phyloP scores from a whole-genome alignment of 2,329 filamentous ascomycete species.

The Aspergillus floridensis region DNA sequence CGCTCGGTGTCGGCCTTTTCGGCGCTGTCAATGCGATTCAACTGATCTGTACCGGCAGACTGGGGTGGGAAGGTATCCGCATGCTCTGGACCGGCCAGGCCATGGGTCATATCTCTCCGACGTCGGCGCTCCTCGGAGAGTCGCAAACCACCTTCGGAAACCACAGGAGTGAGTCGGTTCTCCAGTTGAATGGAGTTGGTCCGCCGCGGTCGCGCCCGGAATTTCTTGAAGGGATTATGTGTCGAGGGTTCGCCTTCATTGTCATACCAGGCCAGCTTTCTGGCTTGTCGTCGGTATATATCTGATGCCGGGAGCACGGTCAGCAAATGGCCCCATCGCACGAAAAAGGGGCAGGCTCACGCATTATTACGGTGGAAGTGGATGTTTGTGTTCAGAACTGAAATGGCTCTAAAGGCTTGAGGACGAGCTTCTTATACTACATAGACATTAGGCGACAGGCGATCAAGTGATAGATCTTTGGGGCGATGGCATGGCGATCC shows the following conservation, averaged over 20 bases:
- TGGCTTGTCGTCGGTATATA: slow-evolving; percentile 39
- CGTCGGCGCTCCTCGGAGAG: slow-evolving; percentile 24
- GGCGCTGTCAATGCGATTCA: slow-evolving; percentile 10
- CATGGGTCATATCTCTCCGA: slow-evolving; percentile 24
- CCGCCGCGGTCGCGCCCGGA: slow-evolving; percentile 28
- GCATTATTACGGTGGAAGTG: neutral
- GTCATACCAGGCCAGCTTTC: slow-evolving; percentile 43
- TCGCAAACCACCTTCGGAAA: slow-evolving; percentile 25
- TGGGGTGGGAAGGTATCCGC: slow-evolving; percentile 26
- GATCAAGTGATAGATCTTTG: neutral
- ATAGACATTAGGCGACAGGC: neutral
- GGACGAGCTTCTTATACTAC: neutral
- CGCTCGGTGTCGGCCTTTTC: slow-evolving; percentile 18
- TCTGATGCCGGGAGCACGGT: slow-evolving; percentile 27
- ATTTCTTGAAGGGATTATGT: slow-evolving; percentile 44
- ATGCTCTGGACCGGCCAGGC: slow-evolving; percentile 24
- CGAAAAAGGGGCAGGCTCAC: neutral
- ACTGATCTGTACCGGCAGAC: slow-evolving; percentile 24
- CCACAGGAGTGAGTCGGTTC: slow-evolving; percentile 20
- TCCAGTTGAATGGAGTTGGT: slow-evolving; percentile 33
- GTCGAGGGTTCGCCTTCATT: slow-evolving; percentile 36
- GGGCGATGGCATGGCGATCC: neutral
- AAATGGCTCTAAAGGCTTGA: neutral
- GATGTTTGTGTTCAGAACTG: neutral
- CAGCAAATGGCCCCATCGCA: neutral